phyloP scores from a whole-genome alignment of 2,329 filamentous ascomycete species.

The Graphilbum ipis-grandicollis region DNA sequence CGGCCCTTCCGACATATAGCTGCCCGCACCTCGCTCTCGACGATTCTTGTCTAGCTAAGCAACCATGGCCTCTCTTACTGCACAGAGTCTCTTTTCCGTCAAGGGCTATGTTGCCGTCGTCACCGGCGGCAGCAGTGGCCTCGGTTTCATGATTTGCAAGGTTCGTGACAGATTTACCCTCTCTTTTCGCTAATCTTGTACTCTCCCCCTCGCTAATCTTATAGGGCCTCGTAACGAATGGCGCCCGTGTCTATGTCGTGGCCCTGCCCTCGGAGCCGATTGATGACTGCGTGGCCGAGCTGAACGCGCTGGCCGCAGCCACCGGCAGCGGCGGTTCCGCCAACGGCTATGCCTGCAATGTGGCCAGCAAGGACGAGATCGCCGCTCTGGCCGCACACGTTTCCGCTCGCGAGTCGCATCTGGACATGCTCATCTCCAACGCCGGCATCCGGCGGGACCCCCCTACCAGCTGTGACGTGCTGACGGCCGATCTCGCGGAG shows the following conservation, averaged over 20 bases:
- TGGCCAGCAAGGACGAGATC: conserved; percentile 44
- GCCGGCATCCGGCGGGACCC: conserved; percentile 7
- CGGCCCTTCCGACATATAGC: too few species aligned
- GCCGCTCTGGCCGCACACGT: conserved; percentile 39
- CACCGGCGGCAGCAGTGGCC: conserved; percentile 15
- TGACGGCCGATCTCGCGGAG: conserved; percentile 4
- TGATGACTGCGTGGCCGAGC: conserved; percentile 38
- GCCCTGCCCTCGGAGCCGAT: conserved; percentile 47
- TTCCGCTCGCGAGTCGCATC: conserved; percentile 29
- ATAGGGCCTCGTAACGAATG: conserved; percentile 35
- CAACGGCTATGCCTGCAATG: conserved; percentile 32
- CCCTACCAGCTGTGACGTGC: conserved; percentile 4
- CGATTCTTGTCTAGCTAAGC: too few species aligned
- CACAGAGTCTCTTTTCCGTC: conserved; percentile 8
- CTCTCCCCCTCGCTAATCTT: conserved; percentile 10
- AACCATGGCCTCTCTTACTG: conserved; percentile 2
- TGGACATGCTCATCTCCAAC: conserved; percentile 18
- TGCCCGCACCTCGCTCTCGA: too few species aligned
- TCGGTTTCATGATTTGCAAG: conserved; percentile 15
- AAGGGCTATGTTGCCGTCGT: conserved; percentile 17
- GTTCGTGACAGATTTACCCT: too few species aligned
- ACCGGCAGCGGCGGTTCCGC: conserved; percentile 1
- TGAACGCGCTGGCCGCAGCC: conserved; percentile 34
- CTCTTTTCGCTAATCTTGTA: too few species aligned
- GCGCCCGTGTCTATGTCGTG: conserved; percentile 53